Percentiles rank a stretch among this genome's conserved stretches.
Conservation (phyloP, 108 stramenopile species). For the Chaetoceros muelleri region DNA sequence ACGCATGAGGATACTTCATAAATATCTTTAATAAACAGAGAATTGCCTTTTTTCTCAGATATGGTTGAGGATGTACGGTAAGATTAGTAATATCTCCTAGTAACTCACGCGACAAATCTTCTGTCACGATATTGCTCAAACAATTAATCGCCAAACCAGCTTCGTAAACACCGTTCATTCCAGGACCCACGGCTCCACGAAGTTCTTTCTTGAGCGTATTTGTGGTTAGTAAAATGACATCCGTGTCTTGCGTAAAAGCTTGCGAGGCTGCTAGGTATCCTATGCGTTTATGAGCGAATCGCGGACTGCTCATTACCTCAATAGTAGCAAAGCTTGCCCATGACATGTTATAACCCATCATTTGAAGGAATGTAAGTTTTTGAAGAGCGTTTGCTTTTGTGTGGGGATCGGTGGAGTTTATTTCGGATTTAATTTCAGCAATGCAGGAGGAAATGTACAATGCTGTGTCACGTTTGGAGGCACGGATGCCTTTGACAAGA, state of each 20-base stretch:
- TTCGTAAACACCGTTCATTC: conserved; percentile 78
- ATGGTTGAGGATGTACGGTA: conserved; percentile 80
- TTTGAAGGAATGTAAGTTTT: conserved; percentile 96
- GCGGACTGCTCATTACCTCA: conserved; percentile 90
- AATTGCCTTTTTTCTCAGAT: conserved; percentile 95
- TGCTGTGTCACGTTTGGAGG: conserved; percentile 88
- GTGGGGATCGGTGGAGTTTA: conserved; percentile 82
- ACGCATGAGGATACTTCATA: conserved; percentile 97
- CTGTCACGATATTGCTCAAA: conserved; percentile 94
- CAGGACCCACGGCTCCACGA: conserved; percentile 43
- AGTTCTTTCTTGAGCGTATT: conserved; percentile 96
- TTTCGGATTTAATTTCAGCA: conserved; percentile 91
- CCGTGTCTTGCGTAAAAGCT: conserved; percentile 89
- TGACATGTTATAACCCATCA: conserved; percentile 95
- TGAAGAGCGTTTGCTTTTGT: conserved; percentile 92
- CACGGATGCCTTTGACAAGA: conserved; percentile 96
- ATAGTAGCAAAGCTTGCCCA: conserved; percentile 94
- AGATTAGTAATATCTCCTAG: conserved; percentile 82
- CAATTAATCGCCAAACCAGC: conserved; percentile 96
- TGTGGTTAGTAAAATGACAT: conserved; percentile 94
- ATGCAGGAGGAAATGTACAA: conserved; percentile 91
- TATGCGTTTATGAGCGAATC: conserved; percentile 94
- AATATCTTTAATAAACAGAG: conserved; percentile 95
- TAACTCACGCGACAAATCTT: conserved; percentile 86
- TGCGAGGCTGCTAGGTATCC: conserved; percentile 93